phyloP scores from a whole-genome alignment of 1,139 yeast species.

The Protomyces inundatus region DNA sequence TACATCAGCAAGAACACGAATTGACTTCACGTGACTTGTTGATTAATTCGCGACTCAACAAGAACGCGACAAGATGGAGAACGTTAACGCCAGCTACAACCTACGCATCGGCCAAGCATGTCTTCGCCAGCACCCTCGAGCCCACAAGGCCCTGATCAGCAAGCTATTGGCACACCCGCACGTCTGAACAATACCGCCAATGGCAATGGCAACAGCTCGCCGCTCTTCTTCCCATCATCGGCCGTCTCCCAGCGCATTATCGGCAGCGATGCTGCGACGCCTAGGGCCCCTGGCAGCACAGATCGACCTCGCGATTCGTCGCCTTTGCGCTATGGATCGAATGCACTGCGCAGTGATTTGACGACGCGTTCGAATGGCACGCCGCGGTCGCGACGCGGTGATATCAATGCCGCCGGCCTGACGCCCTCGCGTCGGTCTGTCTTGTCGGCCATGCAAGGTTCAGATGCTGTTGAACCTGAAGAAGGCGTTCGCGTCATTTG shows the following conservation, averaged over 20 bases:
- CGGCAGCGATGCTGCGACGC: slow-evolving; percentile 9
- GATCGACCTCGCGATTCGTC: slow-evolving; percentile 11
- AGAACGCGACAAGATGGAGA: not conserved
- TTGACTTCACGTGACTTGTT: not conserved
- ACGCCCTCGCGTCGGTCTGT: slow-evolving; percentile 48
- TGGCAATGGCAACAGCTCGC: not conserved
- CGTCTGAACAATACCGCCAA: not conserved
- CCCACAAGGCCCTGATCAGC: not conserved
- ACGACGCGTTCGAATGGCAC: slow-evolving; percentile 11
- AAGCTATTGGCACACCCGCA: not conserved
- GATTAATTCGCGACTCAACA: not conserved
- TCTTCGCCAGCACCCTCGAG: not conserved
- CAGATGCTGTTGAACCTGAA: slow-evolving; percentile 37
- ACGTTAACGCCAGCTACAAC: not conserved
- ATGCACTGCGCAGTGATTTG: slow-evolving; percentile 21
- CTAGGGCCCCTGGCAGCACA: slow-evolving; percentile 3
- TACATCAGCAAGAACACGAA: not conserved
- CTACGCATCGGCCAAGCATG: not conserved
- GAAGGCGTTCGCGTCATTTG: slow-evolving; percentile 71
- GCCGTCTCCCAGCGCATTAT: slow-evolving; percentile 7
- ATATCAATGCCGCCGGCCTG: slow-evolving; percentile 53
- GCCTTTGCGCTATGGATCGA: slow-evolving; percentile 17
- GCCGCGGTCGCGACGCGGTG: slow-evolving; percentile 46
- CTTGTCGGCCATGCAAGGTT: slow-evolving; percentile 35
- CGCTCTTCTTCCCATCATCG: slow-evolving; percentile 22